These are phyloP conservation scores for Pseudogymnoascus sp. DNA, from an alignment of 2,329 filamentous ascomycete genomes.

Conservation along the genomic window DNA sequence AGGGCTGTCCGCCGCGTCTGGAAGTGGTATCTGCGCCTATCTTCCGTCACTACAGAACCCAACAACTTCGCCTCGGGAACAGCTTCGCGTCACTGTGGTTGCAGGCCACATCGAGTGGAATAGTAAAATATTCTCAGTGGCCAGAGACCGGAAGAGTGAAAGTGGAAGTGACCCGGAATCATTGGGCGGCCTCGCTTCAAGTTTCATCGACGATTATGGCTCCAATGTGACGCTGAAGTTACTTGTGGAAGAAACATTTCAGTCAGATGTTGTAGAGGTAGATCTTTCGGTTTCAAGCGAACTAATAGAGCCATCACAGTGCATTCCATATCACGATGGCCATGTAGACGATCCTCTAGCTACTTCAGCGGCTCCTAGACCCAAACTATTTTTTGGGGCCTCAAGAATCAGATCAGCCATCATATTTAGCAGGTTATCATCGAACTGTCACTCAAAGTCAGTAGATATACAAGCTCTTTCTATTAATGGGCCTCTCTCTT, in stretches of 20 bases:
- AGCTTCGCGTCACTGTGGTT: not conserved
- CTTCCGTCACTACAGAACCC: not conserved
- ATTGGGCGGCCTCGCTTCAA: not conserved
- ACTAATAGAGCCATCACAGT: not conserved
- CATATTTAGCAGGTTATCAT: not conserved
- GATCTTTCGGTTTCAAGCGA: not conserved
- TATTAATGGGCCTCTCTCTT: not conserved
- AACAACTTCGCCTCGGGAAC: not conserved
- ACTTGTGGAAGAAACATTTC: not conserved
- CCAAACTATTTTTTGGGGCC: not conserved
- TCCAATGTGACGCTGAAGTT: not conserved
- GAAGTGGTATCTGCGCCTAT: not conserved
- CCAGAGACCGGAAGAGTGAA: not conserved
- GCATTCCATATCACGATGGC: not conserved
- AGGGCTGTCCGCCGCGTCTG: not conserved
- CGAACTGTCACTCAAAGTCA: not conserved
- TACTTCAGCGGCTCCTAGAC: not conserved
- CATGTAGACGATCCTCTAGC: not conserved
- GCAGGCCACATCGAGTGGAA: not conserved
- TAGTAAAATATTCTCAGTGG: not conserved
- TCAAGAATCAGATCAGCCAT: not conserved
- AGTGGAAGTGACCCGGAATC: accelerated
- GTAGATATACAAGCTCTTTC: not conserved
- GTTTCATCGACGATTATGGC: not conserved
- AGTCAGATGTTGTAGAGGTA: not conserved